phyloP scores from a whole-genome alignment of 2,329 filamentous ascomycete genomes.

The Lachnellula subtilissima region DNA sequence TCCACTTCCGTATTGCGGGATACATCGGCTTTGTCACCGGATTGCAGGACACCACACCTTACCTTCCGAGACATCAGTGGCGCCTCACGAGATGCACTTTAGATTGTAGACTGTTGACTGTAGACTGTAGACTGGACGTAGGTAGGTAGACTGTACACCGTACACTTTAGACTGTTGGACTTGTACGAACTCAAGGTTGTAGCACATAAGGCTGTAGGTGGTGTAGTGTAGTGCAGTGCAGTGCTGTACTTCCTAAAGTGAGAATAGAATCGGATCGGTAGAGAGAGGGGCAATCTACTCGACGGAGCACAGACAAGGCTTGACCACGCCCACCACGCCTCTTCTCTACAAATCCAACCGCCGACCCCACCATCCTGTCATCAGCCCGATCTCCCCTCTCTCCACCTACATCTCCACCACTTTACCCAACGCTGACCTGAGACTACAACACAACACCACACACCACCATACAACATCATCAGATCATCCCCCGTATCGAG shows the following conservation, averaged over 20 bases:
- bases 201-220: background rate
- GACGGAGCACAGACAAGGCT: background rate
- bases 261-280: no score
- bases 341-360: background rate
- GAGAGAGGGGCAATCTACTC: background rate
- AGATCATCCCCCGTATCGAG: background rate
- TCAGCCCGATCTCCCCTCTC: background rate
- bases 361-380: background rate
- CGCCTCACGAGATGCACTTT: background rate
- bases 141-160: no score
- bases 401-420: background rate
- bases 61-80: no score
- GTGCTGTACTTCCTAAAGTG: no score
- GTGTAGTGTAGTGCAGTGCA: background rate
- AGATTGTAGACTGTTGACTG: no score
- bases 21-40: background rate
- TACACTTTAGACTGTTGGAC: no score
- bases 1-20: no score
- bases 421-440: background rate
- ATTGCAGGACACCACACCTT: no score
- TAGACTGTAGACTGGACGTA: no score
- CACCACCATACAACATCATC: background rate
- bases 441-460: background rate
- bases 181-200: background rate
- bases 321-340: background rate